Evolutionary conservation across 768 basidiomycete species (phyloP).

Genomic region (Tricholoma hemisulphureum): DNA sequence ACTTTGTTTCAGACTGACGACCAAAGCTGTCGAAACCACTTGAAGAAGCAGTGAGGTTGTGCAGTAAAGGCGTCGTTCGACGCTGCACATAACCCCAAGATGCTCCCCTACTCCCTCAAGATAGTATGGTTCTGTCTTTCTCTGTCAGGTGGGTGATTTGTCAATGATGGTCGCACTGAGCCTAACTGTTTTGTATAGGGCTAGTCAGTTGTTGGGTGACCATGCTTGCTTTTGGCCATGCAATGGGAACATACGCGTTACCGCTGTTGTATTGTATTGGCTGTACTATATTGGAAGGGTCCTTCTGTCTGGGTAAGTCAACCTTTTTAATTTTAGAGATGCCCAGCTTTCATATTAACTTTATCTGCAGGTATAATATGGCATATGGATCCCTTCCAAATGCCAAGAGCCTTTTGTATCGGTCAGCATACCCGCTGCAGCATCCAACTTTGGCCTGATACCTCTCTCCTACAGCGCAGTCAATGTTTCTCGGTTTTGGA

Average conservation of each 20-base stretch:
- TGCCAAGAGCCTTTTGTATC: constrained; percentile 60
- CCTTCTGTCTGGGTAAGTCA: constrained; percentile 57
- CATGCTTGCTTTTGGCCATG: constrained; percentile 43
- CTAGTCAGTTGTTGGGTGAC: constrained; percentile 49
- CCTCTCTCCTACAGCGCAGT: constrained; percentile 37
- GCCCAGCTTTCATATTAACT: constrained; percentile 3
- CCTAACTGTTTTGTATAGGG: constrained; percentile 39
- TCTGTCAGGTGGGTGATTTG: constrained; percentile 42
- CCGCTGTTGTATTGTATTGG: constrained; percentile 48
- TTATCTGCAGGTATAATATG: constrained; percentile 53
- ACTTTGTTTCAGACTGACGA: too few relatives aligned
- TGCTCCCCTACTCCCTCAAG: constrained; percentile 59
- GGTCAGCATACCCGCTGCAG: constrained; percentile 32
- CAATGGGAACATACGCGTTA: constrained; percentile 44
- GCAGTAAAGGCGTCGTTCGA: constrained; percentile 2
- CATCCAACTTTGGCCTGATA: not conserved
- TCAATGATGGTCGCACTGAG: not conserved
- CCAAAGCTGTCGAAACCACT: too few relatives aligned
- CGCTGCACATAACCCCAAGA: constrained; percentile 20
- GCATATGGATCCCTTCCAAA: constrained; percentile 57
- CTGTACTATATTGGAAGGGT: constrained; percentile 50
- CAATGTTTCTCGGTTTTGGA: constrained; percentile 41
- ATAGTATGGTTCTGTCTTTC: constrained; percentile 59
- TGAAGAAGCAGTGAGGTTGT: too few relatives aligned
- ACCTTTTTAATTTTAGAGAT: not conserved